Percentiles rank a stretch among this genome's conserved stretches.
Evolutionary conservation across 108 stramenopile genomes (phyloP).

Genomic region (Skeletonema grethae): DNA sequence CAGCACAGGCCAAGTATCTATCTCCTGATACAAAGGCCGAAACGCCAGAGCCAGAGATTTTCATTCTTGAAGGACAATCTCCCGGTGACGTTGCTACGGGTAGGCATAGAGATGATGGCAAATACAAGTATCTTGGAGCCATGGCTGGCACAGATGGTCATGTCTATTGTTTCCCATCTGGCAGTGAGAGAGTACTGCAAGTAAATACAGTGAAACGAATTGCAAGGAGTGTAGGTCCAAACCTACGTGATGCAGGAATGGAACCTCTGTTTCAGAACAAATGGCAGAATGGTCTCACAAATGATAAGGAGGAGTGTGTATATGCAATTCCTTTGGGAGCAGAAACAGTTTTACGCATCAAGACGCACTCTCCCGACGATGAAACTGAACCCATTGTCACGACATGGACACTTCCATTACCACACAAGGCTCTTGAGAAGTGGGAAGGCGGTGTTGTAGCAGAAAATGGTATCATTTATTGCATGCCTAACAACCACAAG

Average conservation of each 20-base stretch:
- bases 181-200: constrained; percentile 75
- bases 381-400: constrained; percentile 54
- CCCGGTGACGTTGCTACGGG: constrained; percentile 57
- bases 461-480: constrained; percentile 70
- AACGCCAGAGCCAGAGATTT: constrained; percentile 30
- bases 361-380: constrained; percentile 12
- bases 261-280: constrained; percentile 81
- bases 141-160: constrained; percentile 70
- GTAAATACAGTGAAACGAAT: constrained; percentile 56
- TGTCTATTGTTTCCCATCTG: constrained; percentile 83
- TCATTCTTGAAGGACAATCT: constrained; percentile 34
- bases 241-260: constrained; percentile 60
- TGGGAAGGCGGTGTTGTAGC: constrained; percentile 85
- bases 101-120: constrained; percentile 78
- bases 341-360: constrained; percentile 71
- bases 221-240: constrained; percentile 68
- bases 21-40: constrained; percentile 5
- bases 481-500: constrained; percentile 79
- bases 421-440: constrained; percentile 63
- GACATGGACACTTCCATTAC: constrained; percentile 66
- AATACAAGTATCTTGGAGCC: constrained; percentile 90
- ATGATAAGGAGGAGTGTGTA: constrained; percentile 65
- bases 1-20: constrained; percentile 26
- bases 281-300: constrained; percentile 88
- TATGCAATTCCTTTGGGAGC: constrained; percentile 83